Conservation (phyloP, 1,284 basidiomycete genomes). For the Psilocybe mexicana region DNA sequence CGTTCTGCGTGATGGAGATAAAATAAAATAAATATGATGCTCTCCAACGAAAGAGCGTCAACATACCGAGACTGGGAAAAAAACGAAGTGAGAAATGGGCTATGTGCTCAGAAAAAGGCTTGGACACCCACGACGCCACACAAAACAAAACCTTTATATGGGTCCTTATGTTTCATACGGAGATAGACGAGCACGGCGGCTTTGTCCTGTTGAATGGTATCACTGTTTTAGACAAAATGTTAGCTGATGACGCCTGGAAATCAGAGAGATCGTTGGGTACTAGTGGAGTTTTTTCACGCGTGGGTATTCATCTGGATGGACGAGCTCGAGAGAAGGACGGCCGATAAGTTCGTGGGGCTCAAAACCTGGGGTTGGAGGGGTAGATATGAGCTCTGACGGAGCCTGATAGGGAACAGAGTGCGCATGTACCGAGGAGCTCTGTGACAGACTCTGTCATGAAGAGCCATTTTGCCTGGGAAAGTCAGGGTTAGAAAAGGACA, state of each 20-base stretch:
- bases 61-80: slow-evolving; percentile 25
- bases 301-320: slow-evolving; percentile 73
- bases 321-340: slow-evolving; percentile 64
- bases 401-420: not conserved
- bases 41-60: not conserved
- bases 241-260: not conserved
- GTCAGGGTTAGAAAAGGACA: not conserved
- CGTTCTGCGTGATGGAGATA: slow-evolving; percentile 42
- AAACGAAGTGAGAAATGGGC: not conserved
- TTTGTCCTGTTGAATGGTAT: slow-evolving; percentile 73
- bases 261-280: slow-evolving; percentile 35
- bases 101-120: slow-evolving; percentile 5
- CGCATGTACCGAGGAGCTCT: slow-evolving; percentile 62
- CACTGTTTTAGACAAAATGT: slow-evolving; percentile 38
- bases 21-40: not conserved
- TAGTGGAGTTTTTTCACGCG: slow-evolving; percentile 66
- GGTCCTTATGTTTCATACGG: slow-evolving; percentile 73
- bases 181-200: slow-evolving; percentile 74
- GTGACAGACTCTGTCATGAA: slow-evolving; percentile 70
- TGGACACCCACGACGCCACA: slow-evolving; percentile 62
- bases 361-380: slow-evolving; percentile 48
- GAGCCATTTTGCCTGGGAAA: slow-evolving; percentile 61
- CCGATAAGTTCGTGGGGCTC: slow-evolving; percentile 70
- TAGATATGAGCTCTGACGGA: not conserved
- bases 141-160: slow-evolving; percentile 67